phyloP scores from a whole-genome alignment of 2,329 filamentous ascomycete species.

The Celoporthe dispersa region DNA sequence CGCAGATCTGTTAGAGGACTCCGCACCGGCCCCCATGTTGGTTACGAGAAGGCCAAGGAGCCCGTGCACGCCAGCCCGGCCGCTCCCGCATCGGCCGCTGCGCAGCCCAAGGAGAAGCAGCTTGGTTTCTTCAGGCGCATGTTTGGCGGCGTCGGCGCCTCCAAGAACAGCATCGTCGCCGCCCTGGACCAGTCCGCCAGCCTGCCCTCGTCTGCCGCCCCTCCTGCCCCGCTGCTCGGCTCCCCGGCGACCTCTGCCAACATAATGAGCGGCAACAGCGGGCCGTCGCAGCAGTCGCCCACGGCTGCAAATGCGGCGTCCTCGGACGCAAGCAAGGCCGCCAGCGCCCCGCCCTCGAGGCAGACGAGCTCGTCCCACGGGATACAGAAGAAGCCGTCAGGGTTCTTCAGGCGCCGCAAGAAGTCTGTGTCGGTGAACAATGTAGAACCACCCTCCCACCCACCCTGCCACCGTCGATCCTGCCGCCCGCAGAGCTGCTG shows the following conservation, averaged over 20 bases:
- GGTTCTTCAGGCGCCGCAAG: conserved; percentile 92
- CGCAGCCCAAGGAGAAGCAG: conserved; percentile 63
- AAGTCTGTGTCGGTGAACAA: conserved; percentile 74
- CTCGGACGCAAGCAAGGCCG: conserved; percentile 45
- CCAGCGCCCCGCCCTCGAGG: conserved; percentile 53
- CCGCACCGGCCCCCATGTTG: conserved; percentile 63
- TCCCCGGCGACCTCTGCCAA: neutral
- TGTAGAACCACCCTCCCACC: conserved; percentile 51
- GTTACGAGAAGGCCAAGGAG: conserved; percentile 64
- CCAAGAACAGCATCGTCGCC: conserved; percentile 52
- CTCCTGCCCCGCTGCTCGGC: conserved; percentile 21
- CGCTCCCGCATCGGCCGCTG: conserved; percentile 44
- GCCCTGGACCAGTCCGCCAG: conserved; percentile 24
- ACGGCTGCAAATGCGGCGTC: conserved; percentile 36
- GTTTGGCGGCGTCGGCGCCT: conserved; percentile 72
- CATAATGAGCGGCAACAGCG: conserved; percentile 32
- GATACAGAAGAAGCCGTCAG: conserved; percentile 88
- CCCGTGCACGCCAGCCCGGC: conserved; percentile 42
- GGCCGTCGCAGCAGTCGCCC: conserved; percentile 30
- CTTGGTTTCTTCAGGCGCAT: conserved; percentile 93
- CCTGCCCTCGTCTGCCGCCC: conserved; percentile 12
- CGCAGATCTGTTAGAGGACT: conserved; percentile 48
- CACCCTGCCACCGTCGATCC: conserved; percentile 54
- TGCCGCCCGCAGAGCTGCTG: conserved; percentile 41
- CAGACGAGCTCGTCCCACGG: conserved; percentile 49